Conservation (phyloP, 1,284 basidiomycete genomes). For the Ceratobasidium sp. region DNA sequence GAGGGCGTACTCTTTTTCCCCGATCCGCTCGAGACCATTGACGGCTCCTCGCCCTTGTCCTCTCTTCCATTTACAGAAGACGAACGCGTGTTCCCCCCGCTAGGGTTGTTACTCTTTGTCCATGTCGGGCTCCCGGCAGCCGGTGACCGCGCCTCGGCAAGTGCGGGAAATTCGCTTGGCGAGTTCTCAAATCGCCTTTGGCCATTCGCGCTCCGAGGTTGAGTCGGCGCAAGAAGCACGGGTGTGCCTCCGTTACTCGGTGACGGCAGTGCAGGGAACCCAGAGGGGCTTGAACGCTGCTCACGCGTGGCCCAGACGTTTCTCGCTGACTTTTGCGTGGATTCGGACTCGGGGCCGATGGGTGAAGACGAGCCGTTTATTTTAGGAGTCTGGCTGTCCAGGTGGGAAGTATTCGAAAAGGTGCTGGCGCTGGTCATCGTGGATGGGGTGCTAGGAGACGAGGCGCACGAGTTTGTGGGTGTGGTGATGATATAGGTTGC, state of each 20-base stretch:
- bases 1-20: conserved; percentile 36
- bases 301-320: conserved; percentile 10
- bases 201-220: neutral
- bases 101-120: conserved; percentile 29
- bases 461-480: conserved; percentile 21
- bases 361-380: conserved; percentile 13
- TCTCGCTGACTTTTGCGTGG: neutral
- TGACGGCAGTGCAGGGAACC: neutral
- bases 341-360: neutral
- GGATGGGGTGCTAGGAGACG: conserved; percentile 37
- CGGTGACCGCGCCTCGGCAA: conserved; percentile 17
- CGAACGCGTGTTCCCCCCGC: conserved; percentile 28
- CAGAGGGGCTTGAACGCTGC: neutral
- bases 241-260: neutral
- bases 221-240: neutral
- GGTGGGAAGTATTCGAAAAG: conserved; percentile 9
- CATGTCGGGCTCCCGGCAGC: conserved; percentile 6
- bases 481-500: conserved; percentile 18
- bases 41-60: conserved; percentile 2
- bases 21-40: conserved; percentile 18
- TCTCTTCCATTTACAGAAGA: conserved; percentile 35
- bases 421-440: conserved; percentile 39
- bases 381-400: conserved; percentile 27
- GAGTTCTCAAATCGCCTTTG: neutral
- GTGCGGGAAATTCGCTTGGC: conserved; percentile 35